A percentile compares a stretch with the other conserved stretches of the same genome.
These are phyloP conservation scores for Bolboschoenoplectus hybrid DNA, from an alignment of 202 grass and related monocot genomes.

Conservation along the genomic window DNA sequence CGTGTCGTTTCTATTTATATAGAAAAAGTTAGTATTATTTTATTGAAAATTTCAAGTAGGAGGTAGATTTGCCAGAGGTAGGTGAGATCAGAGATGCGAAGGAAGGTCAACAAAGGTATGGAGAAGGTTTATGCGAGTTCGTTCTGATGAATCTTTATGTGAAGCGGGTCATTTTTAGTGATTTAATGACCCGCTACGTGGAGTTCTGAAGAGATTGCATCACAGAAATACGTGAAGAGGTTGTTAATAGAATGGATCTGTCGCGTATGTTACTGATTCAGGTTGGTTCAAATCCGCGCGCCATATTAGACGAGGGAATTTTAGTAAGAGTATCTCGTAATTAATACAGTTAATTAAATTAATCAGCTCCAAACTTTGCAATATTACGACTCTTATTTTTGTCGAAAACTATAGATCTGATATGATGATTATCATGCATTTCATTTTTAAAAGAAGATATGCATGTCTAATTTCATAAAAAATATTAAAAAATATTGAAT, in stretches of 20 bases:
- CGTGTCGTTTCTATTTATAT: constrained; percentile 10
- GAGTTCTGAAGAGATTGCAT: background rate
- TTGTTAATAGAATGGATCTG: background rate
- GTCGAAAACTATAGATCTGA: no score
- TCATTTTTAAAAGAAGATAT: no score
- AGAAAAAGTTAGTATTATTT: background rate
- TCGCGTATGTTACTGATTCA: background rate
- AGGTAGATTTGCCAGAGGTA: background rate
- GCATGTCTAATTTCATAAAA: no score
- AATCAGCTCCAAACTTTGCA: no score
- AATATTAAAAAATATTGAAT: no score
- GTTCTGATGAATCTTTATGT: background rate
- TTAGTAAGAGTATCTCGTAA: background rate
- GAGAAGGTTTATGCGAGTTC: background rate
- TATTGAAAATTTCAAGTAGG: background rate
- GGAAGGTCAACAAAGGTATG: background rate
- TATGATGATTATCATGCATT: no score
- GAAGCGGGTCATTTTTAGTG: background rate
- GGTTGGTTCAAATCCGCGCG: background rate
- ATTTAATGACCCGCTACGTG: background rate
- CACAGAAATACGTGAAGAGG: background rate
- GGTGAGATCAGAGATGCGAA: background rate
- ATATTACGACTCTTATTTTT: no score
- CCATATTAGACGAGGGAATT: background rate
- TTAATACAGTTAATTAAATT: no score